Evolutionary conservation across 2,329 filamentous ascomycete genomes (phyloP), one percentile per base, ranked within the genome.

Genomic region (Colletotrichum plurivorum): DNA sequence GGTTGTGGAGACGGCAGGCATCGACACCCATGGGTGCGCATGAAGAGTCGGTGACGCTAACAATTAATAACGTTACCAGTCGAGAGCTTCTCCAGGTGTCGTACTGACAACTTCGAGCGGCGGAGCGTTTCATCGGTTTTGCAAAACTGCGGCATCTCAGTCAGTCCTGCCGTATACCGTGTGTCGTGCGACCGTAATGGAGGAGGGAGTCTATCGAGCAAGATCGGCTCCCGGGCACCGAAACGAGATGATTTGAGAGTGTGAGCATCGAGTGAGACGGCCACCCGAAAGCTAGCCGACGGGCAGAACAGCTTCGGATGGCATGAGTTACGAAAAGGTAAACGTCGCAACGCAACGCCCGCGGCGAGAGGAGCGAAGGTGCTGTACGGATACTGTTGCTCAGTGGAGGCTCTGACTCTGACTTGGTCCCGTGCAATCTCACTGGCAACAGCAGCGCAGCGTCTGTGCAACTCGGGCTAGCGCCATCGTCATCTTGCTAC

Each of bases 31-130:
- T 49, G 46, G 6, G 18, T 16, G 12, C 48, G 22, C 15, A 16
- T 45, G 15, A 69, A 60, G 41, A 66, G 61, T 66, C 66, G 66
- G 54, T 59, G 62, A 66, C 53, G 45, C 54, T 66, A 55, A 66
- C 61, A 69, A 60, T 12, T 31, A 51, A 22, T 10, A 36, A 36
- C 31, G 31, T 9, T 36, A 10, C 31, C 31, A 36, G 31, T 36
- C 31, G 9, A 36, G 31, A 36, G 31, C n/a, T 49, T 36, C 43
- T 49, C 45, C 45, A 51, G 45, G 18, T 48, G 45, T 10, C 6
- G 18, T 10, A 36, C 31, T 36, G 8, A 36, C 31, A 25, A 57
- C 7, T n/a, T 16, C 41, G 41, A 46, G 22, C 46, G 22, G 7
- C 12, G 8, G 15, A 45, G 16, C 31, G 45, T 27, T 43, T 27